Percentiles rank a stretch among this genome's conserved stretches.
Evolutionary conservation across 2,329 filamentous ascomycete genomes (phyloP).

Genomic region (Penicillium sp.): DNA sequence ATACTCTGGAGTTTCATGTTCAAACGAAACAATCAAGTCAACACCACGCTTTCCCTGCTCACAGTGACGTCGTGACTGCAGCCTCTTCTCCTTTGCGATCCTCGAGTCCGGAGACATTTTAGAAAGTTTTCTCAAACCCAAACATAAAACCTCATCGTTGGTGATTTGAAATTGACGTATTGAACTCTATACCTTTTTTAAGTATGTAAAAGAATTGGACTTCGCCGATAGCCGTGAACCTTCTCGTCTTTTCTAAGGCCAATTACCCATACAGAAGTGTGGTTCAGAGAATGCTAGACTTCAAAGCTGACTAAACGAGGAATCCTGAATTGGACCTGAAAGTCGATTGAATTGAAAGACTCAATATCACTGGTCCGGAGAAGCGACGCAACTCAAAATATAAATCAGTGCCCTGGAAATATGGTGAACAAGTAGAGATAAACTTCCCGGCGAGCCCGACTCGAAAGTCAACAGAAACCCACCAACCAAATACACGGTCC

Average conservation of each 20-base stretch:
- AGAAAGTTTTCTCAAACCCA: not conserved
- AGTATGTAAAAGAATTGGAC: not conserved
- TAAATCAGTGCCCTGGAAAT: not conserved
- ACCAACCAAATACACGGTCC: not conserved
- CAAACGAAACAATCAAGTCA: not conserved
- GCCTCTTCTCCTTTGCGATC: not conserved
- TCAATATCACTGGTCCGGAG: conserved; percentile 9
- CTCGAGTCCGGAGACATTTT: not conserved
- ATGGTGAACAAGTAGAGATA: not conserved
- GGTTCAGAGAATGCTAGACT: not conserved
- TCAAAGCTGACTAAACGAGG: not conserved
- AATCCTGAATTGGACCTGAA: not conserved
- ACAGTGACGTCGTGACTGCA: conserved; percentile 6
- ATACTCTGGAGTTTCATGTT: not conserved
- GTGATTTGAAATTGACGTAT: not conserved
- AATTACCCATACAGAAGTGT: not conserved
- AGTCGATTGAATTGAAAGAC: too few species aligned
- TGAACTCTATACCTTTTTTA: not conserved
- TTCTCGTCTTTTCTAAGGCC: not conserved
- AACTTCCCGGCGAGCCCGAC: conserved; percentile 10
- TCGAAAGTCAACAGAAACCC: not conserved
- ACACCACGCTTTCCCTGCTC: not conserved
- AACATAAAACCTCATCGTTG: not conserved
- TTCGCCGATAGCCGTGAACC: not conserved
- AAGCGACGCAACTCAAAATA: not conserved